Evolutionary conservation across 2,329 filamentous ascomycete genomes (phyloP).

Genomic region (Fusarium staphyleae): DNA sequence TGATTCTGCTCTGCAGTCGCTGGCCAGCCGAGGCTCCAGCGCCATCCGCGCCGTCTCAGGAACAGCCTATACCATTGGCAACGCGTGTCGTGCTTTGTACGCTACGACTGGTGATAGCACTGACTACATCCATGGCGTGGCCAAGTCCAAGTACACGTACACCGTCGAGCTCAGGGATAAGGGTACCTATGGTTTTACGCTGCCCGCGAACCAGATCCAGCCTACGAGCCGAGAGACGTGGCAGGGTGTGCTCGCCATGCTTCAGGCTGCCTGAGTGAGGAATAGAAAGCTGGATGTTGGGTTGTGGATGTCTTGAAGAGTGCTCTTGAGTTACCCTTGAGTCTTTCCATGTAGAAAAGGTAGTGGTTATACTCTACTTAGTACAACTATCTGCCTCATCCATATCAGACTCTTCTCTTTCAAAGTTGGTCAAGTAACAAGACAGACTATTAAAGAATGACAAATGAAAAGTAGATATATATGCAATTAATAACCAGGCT

Average conservation of each 20-base stretch:
- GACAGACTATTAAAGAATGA: too few species aligned
- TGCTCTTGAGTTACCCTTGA: too few species aligned
- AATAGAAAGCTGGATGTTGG: not conserved
- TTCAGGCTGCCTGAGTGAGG: slow-evolving; percentile 4
- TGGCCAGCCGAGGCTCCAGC: slow-evolving; percentile 19
- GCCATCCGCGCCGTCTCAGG: slow-evolving; percentile 20
- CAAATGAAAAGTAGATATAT: too few species aligned
- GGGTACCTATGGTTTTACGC: slow-evolving; percentile 51
- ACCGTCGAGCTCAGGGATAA: slow-evolving; percentile 50
- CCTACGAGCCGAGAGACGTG: slow-evolving; percentile 25
- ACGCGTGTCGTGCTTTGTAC: slow-evolving; percentile 69
- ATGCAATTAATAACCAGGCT: too few species aligned
- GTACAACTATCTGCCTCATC: too few species aligned
- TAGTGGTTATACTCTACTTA: too few species aligned
- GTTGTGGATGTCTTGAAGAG: not conserved
- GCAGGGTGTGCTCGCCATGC: slow-evolving; percentile 23
- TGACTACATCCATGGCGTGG: slow-evolving; percentile 55
- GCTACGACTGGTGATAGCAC: slow-evolving; percentile 56
- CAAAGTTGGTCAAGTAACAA: too few species aligned
- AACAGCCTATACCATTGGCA: slow-evolving; percentile 46
- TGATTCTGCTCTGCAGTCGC: slow-evolving; percentile 14
- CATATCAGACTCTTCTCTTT: too few species aligned
- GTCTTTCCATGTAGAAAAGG: too few species aligned
- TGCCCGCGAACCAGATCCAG: slow-evolving; percentile 52
- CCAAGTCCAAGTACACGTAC: slow-evolving; percentile 52